Base-by-base conservation (phyloP, 2,329 filamentous ascomycete species). In the Pseudonectria foliicola region DNA sequence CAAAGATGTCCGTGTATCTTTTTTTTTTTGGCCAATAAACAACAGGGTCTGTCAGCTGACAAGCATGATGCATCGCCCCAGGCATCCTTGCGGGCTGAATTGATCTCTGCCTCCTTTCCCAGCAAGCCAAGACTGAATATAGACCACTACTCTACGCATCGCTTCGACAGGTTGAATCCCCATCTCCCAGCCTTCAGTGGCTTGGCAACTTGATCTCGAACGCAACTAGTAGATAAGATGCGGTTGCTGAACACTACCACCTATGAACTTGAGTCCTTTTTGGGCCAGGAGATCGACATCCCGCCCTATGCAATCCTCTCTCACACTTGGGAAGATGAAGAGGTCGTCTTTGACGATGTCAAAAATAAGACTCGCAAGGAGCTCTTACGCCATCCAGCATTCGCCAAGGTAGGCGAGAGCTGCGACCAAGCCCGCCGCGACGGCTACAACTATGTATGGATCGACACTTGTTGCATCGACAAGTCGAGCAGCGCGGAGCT, bases 231-330 rank as follows among this genome's bases (percentile, higher is more conserved):
- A 13, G 24, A 11, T 1, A 35, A 18, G 1, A 59, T 58, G 55
- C 45, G 55, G 7, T 46, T 59, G 11, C 44, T 59, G 11, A 53
- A 58, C 34, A 42, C 40, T 2, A 13, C 33, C 10, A 52, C 40
- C 4, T 33, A 42, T 10, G 28, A 37, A 2, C 38, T 59, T 7
- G 39, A 50, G 25, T 40, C 39, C 13, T 56, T 56, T 27, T 37
- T 45, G 5, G 43, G 45, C 7, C 33, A 24, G 21, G 39, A 45
- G 13, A 30, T 13, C 0, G 35, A 46, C 4, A 38, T 42, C 6
- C 52, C 52, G 7, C 35, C 34, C 0, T 64, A 62, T 30, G 57
- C 52, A 1, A 62, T 63, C 14, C 46, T 64, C 1, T 63, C 59
- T 7, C 59, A 62, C 27, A 60, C 54, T 1, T 63, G 60, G 58